Base-by-base conservation (phyloP, 345 rosid species). In the Diplotaxis tenuifolia region DNA sequence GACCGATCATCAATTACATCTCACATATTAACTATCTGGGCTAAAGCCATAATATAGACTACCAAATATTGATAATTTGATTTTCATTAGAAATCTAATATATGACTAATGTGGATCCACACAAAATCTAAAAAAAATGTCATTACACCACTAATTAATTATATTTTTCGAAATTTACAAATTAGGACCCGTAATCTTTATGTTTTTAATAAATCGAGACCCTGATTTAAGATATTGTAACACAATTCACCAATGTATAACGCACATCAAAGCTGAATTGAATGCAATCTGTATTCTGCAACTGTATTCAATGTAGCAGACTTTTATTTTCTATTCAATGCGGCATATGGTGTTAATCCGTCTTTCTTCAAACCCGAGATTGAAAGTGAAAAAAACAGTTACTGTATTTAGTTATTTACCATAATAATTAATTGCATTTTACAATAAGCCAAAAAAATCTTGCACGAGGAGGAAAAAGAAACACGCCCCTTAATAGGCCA, bases 341-440 rank as follows among this genome's bases (percentile, higher is more conserved):
- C 61, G 16, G 50, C 67, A 47, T 21, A 15, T 71, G 14, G 40
- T 69, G 40, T 21, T n/a, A n/a, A 40, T 45, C 21, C 58, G n/a
- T 23, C 40, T 69, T 18, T 12, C 57, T 27, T 14, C 42, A 54
- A 54, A 54, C 22, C 59, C n/a, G n/a, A n/a, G n/a, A n/a, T n/a
- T n/a, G n/a, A n/a, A n/a, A n/a, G n/a, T 11, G 7, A 54, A 8
- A 11, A 22, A n/a, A 14, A 42, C 10, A 32, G 1, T 14, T 0
- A 34, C 28, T 9, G 10, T 9, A 34, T 34, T 34, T 34, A 34
- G 14, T 34, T 34, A 34, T 34, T 34, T 5, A 16, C 54, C 21
- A 2, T 7, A 49, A 49, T 18, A 18, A 18, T 49, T 18, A 47
- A 2, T 2, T 61, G 2, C 8, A 25, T 38, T 42, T 52, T 1